phyloP scores from a whole-genome alignment of 495 filamentous ascomycete species.

The Penicillium longicatenatum region DNA sequence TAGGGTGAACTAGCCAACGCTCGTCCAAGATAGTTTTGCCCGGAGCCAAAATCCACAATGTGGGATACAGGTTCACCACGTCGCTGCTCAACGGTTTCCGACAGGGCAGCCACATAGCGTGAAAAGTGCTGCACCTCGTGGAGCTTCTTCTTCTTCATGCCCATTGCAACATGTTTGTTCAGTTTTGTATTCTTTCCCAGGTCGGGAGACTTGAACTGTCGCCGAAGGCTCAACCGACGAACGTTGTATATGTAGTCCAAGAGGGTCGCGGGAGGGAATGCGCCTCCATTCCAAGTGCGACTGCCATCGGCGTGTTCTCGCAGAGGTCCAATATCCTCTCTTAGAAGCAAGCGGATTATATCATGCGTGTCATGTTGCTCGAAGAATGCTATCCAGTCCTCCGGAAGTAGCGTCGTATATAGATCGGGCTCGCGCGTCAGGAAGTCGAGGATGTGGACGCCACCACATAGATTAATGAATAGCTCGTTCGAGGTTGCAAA shows the following conservation, averaged over 20 bases:
- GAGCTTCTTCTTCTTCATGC: constrained; percentile 95
- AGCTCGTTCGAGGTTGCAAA: constrained; percentile 74
- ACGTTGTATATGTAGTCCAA: constrained; percentile 75
- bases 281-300: constrained; percentile 50
- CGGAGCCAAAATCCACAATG: constrained; percentile 92
- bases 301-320: constrained; percentile 9
- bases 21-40: constrained; percentile 92
- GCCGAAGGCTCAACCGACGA: constrained; percentile 64
- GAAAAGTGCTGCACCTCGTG: constrained; percentile 80
- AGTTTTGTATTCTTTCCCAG: constrained; percentile 44
- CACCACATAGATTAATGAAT: constrained; percentile 88
- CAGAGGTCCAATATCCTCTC: constrained; percentile 60
- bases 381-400: constrained; percentile 81
- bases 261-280: constrained; percentile 66
- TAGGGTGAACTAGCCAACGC: constrained; percentile 83
- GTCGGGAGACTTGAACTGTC: constrained; percentile 52
- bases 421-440: constrained; percentile 82
- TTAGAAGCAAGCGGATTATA: constrained; percentile 76
- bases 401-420: constrained; percentile 71
- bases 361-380: constrained; percentile 65
- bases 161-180: constrained; percentile 71
- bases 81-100: constrained; percentile 57
- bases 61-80: constrained; percentile 67
- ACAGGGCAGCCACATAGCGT: constrained; percentile 56
- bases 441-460: constrained; percentile 94